Base-by-base conservation (phyloP, 78 protist genomes). In the Dictyostelium brefeldianum region DNA sequence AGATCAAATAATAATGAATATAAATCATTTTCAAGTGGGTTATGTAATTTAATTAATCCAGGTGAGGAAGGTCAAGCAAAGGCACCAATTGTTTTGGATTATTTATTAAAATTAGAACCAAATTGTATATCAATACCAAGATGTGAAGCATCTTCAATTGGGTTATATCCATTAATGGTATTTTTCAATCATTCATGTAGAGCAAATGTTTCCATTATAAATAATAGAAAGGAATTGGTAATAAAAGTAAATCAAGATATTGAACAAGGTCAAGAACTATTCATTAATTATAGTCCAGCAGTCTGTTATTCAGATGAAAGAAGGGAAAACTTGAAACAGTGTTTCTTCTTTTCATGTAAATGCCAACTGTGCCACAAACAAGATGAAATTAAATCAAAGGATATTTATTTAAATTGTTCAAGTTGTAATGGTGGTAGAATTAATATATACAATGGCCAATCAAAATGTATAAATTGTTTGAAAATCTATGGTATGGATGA, bases 121-220 rank as follows among this genome's bases (percentile, higher is more conserved):
- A 65, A 65, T 29, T 65, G 73, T 65, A 65, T 65, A 65, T 27
- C 73, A 22, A 65, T 65, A 27, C 73, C 73, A 65, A 65, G 46
- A 65, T 65, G 73, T 29, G 73, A 65, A 65, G 73, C 73, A 4
- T 65, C 73, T 4, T 29, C 73, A 22, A 65, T 65, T 65, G 73
- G 73, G 12, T 65, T 65, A 65, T 65, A 65, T 29, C 73, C 73
- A 65, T 65, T 65, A 65, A 65, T 65, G 73, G 10, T 65, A 3
- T 65, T 65, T 65, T 65, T 65, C 27, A 65, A 65, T 65, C 73
- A 65, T 29, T 65, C 73, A 31, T 67, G 75, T 31, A 67, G 15
- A 67, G 11, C 75, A 67, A 67, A 67, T 31, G 9, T 67, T 29
- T 67, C 75, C 15, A 67, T 67, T 67, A 31, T 67, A 67, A 67